These are phyloP conservation scores for Gynochthodes officinalis DNA, from an alignment of 257 asterid species.

Conservation along the genomic window DNA sequence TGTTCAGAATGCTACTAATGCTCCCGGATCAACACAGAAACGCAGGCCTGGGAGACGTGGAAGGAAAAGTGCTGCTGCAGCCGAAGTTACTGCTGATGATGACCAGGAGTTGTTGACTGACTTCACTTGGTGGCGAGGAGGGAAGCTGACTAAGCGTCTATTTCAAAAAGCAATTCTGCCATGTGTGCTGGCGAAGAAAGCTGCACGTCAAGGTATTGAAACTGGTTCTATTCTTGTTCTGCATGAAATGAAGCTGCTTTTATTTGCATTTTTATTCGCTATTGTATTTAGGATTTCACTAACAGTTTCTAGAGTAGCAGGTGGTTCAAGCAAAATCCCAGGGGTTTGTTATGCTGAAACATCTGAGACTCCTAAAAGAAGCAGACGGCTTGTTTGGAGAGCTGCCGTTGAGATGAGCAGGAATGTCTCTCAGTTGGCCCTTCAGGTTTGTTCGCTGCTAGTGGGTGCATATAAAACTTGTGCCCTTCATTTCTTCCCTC, in stretches of 20 bases:
- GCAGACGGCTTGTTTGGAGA: constrained; percentile 72
- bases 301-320: constrained; percentile 38
- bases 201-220: constrained; percentile 63
- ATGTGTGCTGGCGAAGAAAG: constrained; percentile 39
- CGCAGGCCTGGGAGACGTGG: constrained; percentile 78
- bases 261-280: neutral
- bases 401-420: constrained; percentile 78
- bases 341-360: constrained; percentile 60
- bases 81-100: constrained; percentile 46
- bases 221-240: constrained; percentile 16
- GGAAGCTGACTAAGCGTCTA: constrained; percentile 45
- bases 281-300: constrained; percentile 8
- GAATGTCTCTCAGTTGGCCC: constrained; percentile 70
- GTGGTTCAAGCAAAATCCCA: constrained; percentile 58
- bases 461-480: constrained; percentile 4
- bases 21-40: constrained; percentile 62
- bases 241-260: neutral
- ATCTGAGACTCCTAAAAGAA: constrained; percentile 52
- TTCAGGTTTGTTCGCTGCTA: constrained; percentile 50
- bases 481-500: constrained; percentile 13
- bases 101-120: constrained; percentile 32
- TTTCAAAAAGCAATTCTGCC: constrained; percentile 65
- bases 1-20: constrained; percentile 40
- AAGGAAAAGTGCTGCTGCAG: constrained; percentile 44
- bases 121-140: constrained; percentile 83